These are phyloP conservation scores for Oemleria cerasiformis DNA, from an alignment of 306 rosid genomes.

Conservation along the genomic window DNA sequence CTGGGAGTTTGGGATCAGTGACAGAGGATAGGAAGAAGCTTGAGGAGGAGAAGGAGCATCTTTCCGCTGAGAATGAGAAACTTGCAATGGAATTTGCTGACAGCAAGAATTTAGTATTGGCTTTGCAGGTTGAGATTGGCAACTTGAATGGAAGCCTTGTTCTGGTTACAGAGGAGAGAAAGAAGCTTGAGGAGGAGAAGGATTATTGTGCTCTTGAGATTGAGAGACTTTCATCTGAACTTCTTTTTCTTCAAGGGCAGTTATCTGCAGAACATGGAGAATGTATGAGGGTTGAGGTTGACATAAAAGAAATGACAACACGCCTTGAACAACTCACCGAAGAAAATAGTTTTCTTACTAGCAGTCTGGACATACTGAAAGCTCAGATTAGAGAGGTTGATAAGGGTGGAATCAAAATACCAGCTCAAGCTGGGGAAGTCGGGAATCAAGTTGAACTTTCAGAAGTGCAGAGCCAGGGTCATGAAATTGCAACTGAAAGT, in stretches of 20 bases:
- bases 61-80: neutral
- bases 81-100: slow-evolving; percentile 45
- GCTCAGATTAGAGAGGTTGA: slow-evolving; percentile 46
- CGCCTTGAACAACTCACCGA: slow-evolving; percentile 59
- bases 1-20: slow-evolving; percentile 44
- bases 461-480: slow-evolving; percentile 32
- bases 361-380: slow-evolving; percentile 54
- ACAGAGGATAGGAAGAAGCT: slow-evolving; percentile 50
- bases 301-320: slow-evolving; percentile 43
- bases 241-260: slow-evolving; percentile 49
- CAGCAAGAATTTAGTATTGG: slow-evolving; percentile 45
- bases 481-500: slow-evolving; percentile 30
- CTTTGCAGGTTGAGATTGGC: slow-evolving; percentile 26
- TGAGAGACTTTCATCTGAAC: slow-evolving; percentile 48
- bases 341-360: slow-evolving; percentile 54
- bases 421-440: slow-evolving; percentile 39
- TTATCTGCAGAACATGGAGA: slow-evolving; percentile 50
- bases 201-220: slow-evolving; percentile 45
- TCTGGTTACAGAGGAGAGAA: slow-evolving; percentile 50
- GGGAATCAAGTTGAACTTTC: slow-evolving; percentile 31
- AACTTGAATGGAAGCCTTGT: slow-evolving; percentile 46
- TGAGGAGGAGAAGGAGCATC: slow-evolving; percentile 17
- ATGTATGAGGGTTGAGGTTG: slow-evolving; percentile 45
- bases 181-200: slow-evolving; percentile 52
- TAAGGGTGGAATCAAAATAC: slow-evolving; percentile 27